Base-by-base conservation (phyloP, 371 early-diverging fungal species). In the Nematocida major region DNA sequence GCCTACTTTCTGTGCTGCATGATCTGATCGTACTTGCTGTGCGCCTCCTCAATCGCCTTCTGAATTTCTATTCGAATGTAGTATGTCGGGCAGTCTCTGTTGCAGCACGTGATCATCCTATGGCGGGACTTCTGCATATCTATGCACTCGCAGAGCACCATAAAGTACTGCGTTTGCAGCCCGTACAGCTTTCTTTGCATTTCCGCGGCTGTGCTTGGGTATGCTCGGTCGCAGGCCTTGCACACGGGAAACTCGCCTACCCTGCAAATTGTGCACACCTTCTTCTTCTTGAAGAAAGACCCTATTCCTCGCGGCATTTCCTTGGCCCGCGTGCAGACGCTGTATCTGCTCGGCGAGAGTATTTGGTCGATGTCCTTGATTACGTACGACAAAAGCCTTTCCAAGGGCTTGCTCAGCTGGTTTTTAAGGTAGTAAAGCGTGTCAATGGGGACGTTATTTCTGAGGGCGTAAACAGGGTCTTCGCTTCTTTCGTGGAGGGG, bases 71-170 rank as follows among this genome's bases (percentile, higher is more conserved):
- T 95, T 79, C 99, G 89, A 94, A 95, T 96, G 83, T 96, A 99
- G 81, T 95, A 97, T 53, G 98, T 96, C 2, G 96, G 93, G 83
- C 99, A 87, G 84, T 97, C 97, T 84, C 90, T 90, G 81, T 92
- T 92, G 3, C 92, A 90, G 86, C 99, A 99, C 65, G 97, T 86
- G 4, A 99, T 94, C 67, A 96, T 95, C 79, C 92, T 93, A 83
- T 93, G 92, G 59, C 96, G 81, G 67, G 91, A 90, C 34, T 96
- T 94, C 84, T 96, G 95, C 83, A 98, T 97, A 42, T 96, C 88
- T 83, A 97, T 98, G 80, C 99, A 99, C 83, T 98, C 95, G 18
- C 95, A 92, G 97, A 98, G 96, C 47, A 97, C 88, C 18, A 93
- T 85, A 26, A 93, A 87, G 82, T 88, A 96, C 42, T 88, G 87